Evolutionary conservation across 352 stramenopile species (phyloP), one percentile per base, ranked within the genome.

Genomic region (Plasmopara muralis): DNA sequence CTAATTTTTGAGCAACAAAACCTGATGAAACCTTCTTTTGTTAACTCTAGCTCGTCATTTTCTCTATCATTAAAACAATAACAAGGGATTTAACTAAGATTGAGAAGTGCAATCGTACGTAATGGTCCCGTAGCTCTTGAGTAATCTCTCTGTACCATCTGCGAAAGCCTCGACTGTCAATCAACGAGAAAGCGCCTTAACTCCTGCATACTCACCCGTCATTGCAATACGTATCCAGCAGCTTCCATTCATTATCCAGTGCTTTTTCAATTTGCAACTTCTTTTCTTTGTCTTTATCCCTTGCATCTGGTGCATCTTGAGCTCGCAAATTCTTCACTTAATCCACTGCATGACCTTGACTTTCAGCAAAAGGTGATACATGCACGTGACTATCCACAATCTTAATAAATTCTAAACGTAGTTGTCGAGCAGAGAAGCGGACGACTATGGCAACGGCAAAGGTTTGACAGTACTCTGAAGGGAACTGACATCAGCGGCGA

Each of bases 301-400:
- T 62, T 9, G 41, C 20, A 28, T 15, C 14, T 33, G 37, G 18
- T 31, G 37, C 18, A 18, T 53, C 18, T 9, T 42, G 49, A 35
- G 31, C 18, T 50, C 13, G 10, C 12, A 14, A 9, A 1, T 55
- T 50, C 18, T 20, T 31, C 44, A 37, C 43, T 52, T 31, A 16
- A 12, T 37, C 29, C 28, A 46, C 37, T 5, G 18, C 30, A 18
- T 25, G 20, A 25, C 14, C 45, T 37, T 53, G 50, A 18, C 37
- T 49, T 42, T 47, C 5, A 5, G 30, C 25, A 34, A 44, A 15
- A n/a, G 43, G 25, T 39, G 56, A 10, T 5, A 48, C 40, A 0
- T 57, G 53, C 13, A 83, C 60, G 45, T 87, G 70, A 37, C 64
- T 82, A 34, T 85, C 77, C 9, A 85, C 68, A 52, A 87, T 85